These are phyloP conservation scores for Geosmithia putterillii DNA, from an alignment of 2,329 filamentous ascomycete species.

Conservation along the genomic window DNA sequence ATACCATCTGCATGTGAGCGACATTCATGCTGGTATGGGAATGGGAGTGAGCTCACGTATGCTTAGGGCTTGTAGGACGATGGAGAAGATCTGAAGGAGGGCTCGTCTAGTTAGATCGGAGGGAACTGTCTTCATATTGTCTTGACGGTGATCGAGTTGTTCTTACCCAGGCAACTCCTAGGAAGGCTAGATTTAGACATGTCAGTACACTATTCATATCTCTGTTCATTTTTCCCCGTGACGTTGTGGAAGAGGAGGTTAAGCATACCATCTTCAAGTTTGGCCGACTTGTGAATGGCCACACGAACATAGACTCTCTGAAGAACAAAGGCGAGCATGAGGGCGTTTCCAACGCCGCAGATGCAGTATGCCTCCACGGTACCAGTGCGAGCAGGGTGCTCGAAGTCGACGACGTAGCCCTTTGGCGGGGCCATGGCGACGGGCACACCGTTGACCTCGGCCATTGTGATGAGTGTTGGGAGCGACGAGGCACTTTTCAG, in stretches of 20 bases:
- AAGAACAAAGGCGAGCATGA: constrained; percentile 10
- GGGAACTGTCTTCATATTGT: too few relatives aligned
- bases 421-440: constrained; percentile 12
- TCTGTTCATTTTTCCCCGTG: background rate
- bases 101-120: too few relatives aligned
- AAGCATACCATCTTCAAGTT: constrained; percentile 11
- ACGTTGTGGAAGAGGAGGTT: background rate
- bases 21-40: too few relatives aligned
- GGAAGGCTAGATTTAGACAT: background rate
- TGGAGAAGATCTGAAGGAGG: background rate
- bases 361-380: constrained; percentile 8
- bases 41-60: background rate
- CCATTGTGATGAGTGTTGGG: too few relatives aligned
- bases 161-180: constrained; percentile 1
- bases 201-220: background rate
- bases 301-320: constrained; percentile 14
- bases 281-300: constrained; percentile 8
- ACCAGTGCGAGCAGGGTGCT: constrained; percentile 13
- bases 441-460: constrained; percentile 3
- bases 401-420: constrained; percentile 20
- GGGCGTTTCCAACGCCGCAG: constrained; percentile 6
- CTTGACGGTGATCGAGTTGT: too few relatives aligned
- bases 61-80: background rate
- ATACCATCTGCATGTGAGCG: background rate
- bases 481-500: too few relatives aligned